Percentiles rank a stretch among this genome's conserved stretches.
phyloP scores from a whole-genome alignment of 2,329 filamentous ascomycete genomes.

The Aspergillus sp. region DNA sequence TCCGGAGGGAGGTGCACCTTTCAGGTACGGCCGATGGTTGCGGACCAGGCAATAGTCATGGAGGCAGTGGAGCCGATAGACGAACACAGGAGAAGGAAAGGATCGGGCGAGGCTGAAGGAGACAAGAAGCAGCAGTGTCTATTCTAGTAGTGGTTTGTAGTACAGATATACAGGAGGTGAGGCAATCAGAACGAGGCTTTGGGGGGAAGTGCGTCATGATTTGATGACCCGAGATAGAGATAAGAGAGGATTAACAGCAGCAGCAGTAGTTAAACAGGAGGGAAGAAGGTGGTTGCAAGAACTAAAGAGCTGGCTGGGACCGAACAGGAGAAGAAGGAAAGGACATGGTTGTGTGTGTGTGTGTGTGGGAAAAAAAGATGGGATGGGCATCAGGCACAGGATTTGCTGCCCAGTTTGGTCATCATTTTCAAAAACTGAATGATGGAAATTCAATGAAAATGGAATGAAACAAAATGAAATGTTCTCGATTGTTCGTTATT shows the following conservation, averaged over 20 bases:
- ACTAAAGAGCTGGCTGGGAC: slow-evolving; percentile 6
- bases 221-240: slow-evolving; percentile 20
- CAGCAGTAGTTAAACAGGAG: background rate
- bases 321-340: slow-evolving; percentile 6
- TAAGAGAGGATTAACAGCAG: slow-evolving; percentile 11
- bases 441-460: background rate
- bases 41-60: slow-evolving; percentile 8
- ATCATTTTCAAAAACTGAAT: background rate
- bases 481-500: slow-evolving; percentile 7
- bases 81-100: background rate
- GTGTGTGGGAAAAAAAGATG: slow-evolving; percentile 6
- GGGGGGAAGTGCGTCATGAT: slow-evolving; percentile 39
- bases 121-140: slow-evolving; percentile 1
- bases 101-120: slow-evolving; percentile 3
- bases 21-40: slow-evolving; percentile 7
- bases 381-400: slow-evolving; percentile 19
- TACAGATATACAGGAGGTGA: slow-evolving; percentile 27
- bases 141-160: slow-evolving; percentile 11
- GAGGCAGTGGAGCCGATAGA: slow-evolving; percentile 6
- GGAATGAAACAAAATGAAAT: background rate
- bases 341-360: background rate
- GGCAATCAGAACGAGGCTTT: slow-evolving; percentile 23
- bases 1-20: background rate
- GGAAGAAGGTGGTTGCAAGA: slow-evolving; percentile 2
- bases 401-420: slow-evolving; percentile 20